Percentiles rank a stretch among this genome's conserved stretches.
Evolutionary conservation across 768 basidiomycete genomes (phyloP).

Genomic region (Gymnopilus junonius): DNA sequence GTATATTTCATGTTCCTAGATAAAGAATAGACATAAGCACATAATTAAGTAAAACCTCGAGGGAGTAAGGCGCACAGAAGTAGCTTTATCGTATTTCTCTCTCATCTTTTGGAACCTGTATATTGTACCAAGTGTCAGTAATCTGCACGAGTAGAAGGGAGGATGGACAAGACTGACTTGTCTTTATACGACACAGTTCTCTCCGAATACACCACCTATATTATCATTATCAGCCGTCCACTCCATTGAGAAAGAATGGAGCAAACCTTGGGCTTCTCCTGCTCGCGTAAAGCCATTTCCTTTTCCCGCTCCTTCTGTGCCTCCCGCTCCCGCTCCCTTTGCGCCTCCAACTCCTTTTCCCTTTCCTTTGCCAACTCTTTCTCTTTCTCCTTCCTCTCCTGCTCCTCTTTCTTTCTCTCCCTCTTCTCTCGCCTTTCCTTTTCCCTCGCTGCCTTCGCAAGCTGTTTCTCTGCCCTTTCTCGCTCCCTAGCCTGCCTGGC

Average conservation of each 20-base stretch:
- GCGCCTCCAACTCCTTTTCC: not conserved
- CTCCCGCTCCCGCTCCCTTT: not conserved
- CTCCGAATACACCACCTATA: constrained; percentile 15
- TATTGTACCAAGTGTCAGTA: not conserved
- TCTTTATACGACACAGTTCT: constrained; percentile 32
- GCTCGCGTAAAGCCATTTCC: not conserved
- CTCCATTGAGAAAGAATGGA: not conserved
- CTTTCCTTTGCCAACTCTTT: not conserved
- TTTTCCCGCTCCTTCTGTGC: not conserved
- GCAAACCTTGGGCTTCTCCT: constrained; percentile 9
- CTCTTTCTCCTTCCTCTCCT: not conserved
- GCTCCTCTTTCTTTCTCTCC: constrained; percentile 8
- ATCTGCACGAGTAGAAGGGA: not conserved
- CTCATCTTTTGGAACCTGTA: constrained; percentile 48
- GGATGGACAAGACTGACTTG: constrained; percentile 25
- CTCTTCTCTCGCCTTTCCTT: not conserved
- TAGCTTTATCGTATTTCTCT: constrained; percentile 50
- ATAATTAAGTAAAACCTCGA: not conserved
- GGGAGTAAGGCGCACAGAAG: constrained; percentile 33
- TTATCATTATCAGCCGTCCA: not conserved
- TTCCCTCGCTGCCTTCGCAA: constrained; percentile 15
- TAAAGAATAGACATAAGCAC: not conserved
- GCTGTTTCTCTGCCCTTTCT: constrained; percentile 8
- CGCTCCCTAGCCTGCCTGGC: constrained; percentile 13
- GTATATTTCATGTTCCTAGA: constrained; percentile 42